Evolutionary conservation across 1,139 yeast genomes (phyloP), one percentile per base, ranked within the genome.

Genomic region (Hanseniaspora sp.): DNA sequence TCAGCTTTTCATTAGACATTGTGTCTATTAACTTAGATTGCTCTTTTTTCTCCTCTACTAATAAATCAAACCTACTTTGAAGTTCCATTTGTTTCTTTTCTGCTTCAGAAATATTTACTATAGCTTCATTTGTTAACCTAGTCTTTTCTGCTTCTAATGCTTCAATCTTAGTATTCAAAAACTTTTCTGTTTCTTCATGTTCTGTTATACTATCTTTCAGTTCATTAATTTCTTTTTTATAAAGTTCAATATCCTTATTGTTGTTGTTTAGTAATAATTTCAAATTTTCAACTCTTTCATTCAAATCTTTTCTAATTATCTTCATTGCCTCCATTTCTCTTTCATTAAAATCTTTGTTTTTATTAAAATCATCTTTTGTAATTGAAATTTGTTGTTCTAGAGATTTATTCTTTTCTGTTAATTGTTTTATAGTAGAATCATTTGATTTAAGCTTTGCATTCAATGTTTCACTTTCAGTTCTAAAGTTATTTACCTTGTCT

Each of bases 381-480:
- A 57, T 43, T 63, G 63, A 46, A 62, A 52, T 30, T 55, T 59
- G 38, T 60, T 65, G 34, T 61, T 55, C 46, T 56, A 49, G 6
- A 48, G 44, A 46, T 60, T 62, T 39, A 63, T 57, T 72, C 62
- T 84, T 86, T 33, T 72, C 73, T 53, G 75, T 77, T 52, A 85
- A 64, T 0, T 71, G 66, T 1, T 64, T 65, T 1, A 71, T 63
- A 7, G 71, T 66, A 35, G 61, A 64, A 34, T 61, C 64, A 52
- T 69, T 63, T 35, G 65, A 71, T 18, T 66, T 68, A 63, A 48
- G 29, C 55, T 60, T 43, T 60, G 64, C 31, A 61, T 52, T 44
- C 54, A 51, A 5, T 52, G 46, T 46, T 60, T 62, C 42, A 64
- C 56, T 72, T 62, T 84, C 87, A 31, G 72, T 73, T 54, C 75